Evolutionary conservation across 805 yeast genomes (phyloP).

Genomic region (Kuraishia ogatae): DNA sequence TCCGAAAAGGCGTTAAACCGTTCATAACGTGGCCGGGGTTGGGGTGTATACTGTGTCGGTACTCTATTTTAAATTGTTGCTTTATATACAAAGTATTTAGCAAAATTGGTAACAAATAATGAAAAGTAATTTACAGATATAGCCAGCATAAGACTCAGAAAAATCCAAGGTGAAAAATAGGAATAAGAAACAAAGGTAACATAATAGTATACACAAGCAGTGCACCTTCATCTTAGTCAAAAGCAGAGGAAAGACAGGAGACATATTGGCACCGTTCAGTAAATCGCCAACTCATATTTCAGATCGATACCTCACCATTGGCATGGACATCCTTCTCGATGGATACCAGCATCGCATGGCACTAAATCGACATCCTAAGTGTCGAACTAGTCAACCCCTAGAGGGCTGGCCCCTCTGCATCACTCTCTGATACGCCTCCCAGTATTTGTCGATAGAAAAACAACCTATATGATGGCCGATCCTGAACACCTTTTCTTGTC

Average conservation of each 20-base stretch:
- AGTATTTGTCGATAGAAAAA: conserved; percentile 19
- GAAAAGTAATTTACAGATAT: background rate
- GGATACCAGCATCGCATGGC: too few species aligned
- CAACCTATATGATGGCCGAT: conserved; percentile 23
- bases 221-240: too few species aligned
- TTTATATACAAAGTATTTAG: too few species aligned
- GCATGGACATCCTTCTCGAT: too few species aligned
- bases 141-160: background rate
- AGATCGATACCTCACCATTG: too few species aligned
- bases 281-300: too few species aligned
- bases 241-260: too few species aligned
- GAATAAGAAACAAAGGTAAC: too few species aligned
- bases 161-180: background rate
- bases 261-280: too few species aligned
- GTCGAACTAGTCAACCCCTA: background rate
- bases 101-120: too few species aligned
- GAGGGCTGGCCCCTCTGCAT: background rate
- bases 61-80: background rate
- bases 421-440: conserved; percentile 10
- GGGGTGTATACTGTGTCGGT: too few species aligned
- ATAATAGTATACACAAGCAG: background rate
- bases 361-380: too few species aligned
- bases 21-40: background rate
- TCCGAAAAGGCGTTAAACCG: background rate
- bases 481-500: conserved; percentile 15